Percentiles rank a stretch among this genome's conserved stretches.
Conservation (phyloP, 805 yeast species). For the Myxozyma neotropica region DNA sequence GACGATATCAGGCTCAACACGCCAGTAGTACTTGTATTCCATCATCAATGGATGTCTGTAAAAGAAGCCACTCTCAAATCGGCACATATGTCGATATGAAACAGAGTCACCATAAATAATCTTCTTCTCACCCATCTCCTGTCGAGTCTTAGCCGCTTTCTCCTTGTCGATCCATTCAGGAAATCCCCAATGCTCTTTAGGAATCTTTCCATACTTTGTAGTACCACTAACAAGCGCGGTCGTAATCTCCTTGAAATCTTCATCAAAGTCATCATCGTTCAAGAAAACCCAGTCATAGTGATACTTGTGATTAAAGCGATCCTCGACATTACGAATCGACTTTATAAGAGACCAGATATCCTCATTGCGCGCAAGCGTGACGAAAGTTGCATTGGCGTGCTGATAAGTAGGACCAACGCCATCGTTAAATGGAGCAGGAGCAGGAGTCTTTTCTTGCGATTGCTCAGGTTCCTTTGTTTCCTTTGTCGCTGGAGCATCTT, state of each 20-base stretch:
- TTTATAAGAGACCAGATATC: constrained; percentile 60
- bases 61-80: constrained; percentile 83
- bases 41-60: constrained; percentile 68
- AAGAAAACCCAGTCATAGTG: constrained; percentile 92
- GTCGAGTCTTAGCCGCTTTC: constrained; percentile 65
- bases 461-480: constrained; percentile 1
- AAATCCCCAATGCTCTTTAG: constrained; percentile 80
- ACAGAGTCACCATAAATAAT: constrained; percentile 75
- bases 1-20: constrained; percentile 82
- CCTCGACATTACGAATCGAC: constrained; percentile 72
- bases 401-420: constrained; percentile 20
- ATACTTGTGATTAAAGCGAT: constrained; percentile 72
- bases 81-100: constrained; percentile 87
- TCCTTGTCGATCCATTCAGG: constrained; percentile 79
- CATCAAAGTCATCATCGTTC: constrained; percentile 75
- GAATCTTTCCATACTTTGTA: constrained; percentile 71
- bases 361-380: constrained; percentile 68
- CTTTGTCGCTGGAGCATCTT: background rate
- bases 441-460: background rate
- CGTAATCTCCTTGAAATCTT: constrained; percentile 65
- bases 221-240: constrained; percentile 62
- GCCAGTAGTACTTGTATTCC: constrained; percentile 86
- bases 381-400: constrained; percentile 60
- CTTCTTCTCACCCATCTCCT: constrained; percentile 54
- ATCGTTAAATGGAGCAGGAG: constrained; percentile 11